Evolutionary conservation across 2,329 filamentous ascomycete genomes (phyloP), one percentile per base, ranked within the genome.

Genomic region (Nemania bipapillata): DNA sequence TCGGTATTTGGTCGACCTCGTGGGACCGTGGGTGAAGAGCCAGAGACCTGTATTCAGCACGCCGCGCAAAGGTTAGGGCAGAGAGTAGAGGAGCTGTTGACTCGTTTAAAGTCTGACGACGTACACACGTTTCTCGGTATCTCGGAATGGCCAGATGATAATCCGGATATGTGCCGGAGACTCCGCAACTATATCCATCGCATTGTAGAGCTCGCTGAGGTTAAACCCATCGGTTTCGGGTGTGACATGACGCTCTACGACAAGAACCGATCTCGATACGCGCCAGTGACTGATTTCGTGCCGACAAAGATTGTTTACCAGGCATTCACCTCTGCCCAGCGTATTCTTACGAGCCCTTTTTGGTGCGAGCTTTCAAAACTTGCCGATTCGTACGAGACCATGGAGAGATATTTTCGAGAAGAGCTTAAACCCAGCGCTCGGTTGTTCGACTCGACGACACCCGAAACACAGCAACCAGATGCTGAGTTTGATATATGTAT

Each of bases 1-100:
- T 67, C 69, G 22, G 45, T 64, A 45, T 63, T 69, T 20, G 84
- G 86, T 42, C 84, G 87, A 32, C 79, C 77, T 9, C 74, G 81
- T n/a, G 83, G 63, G 52, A 70, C 24, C 22, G 71, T 74, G 2
- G 66, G 78, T 54, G 72, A 77, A 9, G 70, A 77, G 22, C 76
- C 85, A 28, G 74, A 71, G 11, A 81, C 79, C 12, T 74, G 65
- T 17, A 69, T 77, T 8, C 67, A 77, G 49, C 73, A 77, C 24
- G 75, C 75, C 2, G 71, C 72, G 2, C 66, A 71, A 17, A 74
- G 66, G 28, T 61, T 75, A 12, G 66, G 54, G 40, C 72, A 76
- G 11, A 70, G 75, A n/a, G 61, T 70, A 22, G 56, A 71, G 15
- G 66, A 70, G n/a, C 55, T 64, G 7, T 64, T 65, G 22, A 49